Evolutionary conservation across 768 basidiomycete genomes (phyloP).

Genomic region (Termitomyces heimii): DNA sequence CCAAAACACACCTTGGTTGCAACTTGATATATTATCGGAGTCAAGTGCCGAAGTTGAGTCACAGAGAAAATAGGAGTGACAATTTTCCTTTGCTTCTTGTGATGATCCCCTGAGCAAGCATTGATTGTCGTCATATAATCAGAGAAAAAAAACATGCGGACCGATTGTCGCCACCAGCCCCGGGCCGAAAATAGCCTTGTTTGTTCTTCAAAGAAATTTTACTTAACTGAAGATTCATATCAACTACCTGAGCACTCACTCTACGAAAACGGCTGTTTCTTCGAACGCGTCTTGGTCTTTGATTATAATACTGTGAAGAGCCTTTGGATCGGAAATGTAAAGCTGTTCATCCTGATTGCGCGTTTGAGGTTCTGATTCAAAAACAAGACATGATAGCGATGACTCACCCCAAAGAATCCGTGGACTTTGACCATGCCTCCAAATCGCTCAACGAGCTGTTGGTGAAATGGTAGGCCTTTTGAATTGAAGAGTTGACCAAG

Average conservation of each 20-base stretch:
- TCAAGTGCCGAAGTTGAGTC: slow-evolving; percentile 36
- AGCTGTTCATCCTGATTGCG: slow-evolving; percentile 37
- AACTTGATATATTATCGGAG: slow-evolving; percentile 39
- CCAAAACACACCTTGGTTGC: slow-evolving; percentile 33
- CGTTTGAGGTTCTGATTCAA: not conserved
- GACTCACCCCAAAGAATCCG: slow-evolving; percentile 40
- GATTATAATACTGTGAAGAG: slow-evolving; percentile 39
- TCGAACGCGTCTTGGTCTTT: slow-evolving; percentile 47
- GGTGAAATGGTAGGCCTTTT: slow-evolving; percentile 37
- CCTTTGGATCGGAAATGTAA: slow-evolving; percentile 43
- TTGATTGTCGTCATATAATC: not conserved
- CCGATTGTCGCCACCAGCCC: slow-evolving; percentile 37
- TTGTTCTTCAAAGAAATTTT: slow-evolving; percentile 24
- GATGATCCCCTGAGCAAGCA: slow-evolving; percentile 28
- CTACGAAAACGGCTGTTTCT: slow-evolving; percentile 35
- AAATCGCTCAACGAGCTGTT: slow-evolving; percentile 28
- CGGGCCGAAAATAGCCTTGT: slow-evolving; percentile 40
- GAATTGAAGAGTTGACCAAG: slow-evolving; percentile 36
- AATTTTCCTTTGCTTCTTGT: slow-evolving; percentile 43
- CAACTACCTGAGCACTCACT: slow-evolving; percentile 24
- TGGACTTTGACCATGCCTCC: slow-evolving; percentile 39
- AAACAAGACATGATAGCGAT: not conserved
- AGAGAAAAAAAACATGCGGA: slow-evolving; percentile 7
- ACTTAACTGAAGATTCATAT: not conserved
- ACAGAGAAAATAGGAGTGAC: slow-evolving; percentile 42